A percentile compares a stretch with the other conserved stretches of the same genome.
Conservation (phyloP, 805 yeast species). For the Kregervanrija delftensis region DNA sequence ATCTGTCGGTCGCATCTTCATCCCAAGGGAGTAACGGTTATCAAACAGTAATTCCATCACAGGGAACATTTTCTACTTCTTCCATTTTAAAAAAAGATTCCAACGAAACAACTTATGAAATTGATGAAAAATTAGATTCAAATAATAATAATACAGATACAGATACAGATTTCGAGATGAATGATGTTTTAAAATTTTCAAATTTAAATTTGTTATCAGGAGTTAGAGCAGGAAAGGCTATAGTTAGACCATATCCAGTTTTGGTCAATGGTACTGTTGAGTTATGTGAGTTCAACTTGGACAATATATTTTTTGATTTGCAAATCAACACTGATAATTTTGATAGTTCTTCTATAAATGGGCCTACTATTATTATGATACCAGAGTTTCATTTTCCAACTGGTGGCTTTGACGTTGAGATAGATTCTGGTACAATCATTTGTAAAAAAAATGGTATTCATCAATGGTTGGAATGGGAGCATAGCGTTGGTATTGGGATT, state of each 20-base stretch:
- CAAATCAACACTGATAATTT: slow-evolving; percentile 31
- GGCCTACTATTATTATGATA: slow-evolving; percentile 56
- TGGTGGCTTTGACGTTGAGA: slow-evolving; percentile 40
- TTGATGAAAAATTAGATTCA: slow-evolving; percentile 1
- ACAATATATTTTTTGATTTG: slow-evolving; percentile 38
- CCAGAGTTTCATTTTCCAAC: slow-evolving; percentile 68
- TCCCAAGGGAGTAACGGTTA: no score
- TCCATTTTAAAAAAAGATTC: no score
- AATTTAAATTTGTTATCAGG: slow-evolving; percentile 34
- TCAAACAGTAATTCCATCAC: no score
- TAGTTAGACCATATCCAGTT: slow-evolving; percentile 70
- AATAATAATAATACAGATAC: slow-evolving; percentile 1
- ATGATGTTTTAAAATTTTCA: slow-evolving; percentile 1
- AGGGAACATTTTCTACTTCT: no score
- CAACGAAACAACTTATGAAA: neutral
- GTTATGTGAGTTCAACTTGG: slow-evolving; percentile 53
- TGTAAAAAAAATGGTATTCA: slow-evolving; percentile 43
- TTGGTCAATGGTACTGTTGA: slow-evolving; percentile 54
- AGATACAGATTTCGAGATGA: slow-evolving; percentile 12
- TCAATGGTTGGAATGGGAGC: slow-evolving; percentile 69
- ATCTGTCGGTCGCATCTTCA: no score
- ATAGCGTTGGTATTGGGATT: slow-evolving; percentile 29
- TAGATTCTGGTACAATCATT: slow-evolving; percentile 43
- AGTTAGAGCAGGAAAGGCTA: slow-evolving; percentile 66
- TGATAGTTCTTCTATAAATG: neutral